Base-by-base conservation (phyloP, 495 filamentous ascomycete species). In the Evansstolkia leycettana region DNA sequence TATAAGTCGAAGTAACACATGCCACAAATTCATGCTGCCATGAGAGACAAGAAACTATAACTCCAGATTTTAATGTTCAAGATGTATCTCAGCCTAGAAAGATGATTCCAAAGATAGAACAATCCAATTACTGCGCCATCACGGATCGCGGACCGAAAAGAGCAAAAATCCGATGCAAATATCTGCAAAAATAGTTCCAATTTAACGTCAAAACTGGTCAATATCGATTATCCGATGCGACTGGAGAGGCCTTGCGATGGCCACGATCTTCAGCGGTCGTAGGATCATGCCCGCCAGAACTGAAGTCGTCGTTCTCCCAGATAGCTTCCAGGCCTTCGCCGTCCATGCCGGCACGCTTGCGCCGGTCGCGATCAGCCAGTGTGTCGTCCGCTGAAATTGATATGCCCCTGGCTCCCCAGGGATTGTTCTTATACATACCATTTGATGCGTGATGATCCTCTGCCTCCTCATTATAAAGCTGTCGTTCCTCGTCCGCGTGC, bases 321-420 rank as follows among this genome's bases (percentile, higher is more conserved):
- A 60, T 47, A 2, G 38, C 56, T 23, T 48, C 48, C 23, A 44
- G 34, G 14, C 38, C 44, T 17, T 48, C 35, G 28, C 55, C 26
- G 11, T 31, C 38, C 31, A 28, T 30, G 10, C 26, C 36, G 3
- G 25, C 34, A 12, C 39, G 41, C 8, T 51, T 47, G 33, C 44
- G 35, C 2, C 47, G 51, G 20, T 69, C 69, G 15, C 64, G 54
- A 29, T 75, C 69, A 12, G 76, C 62, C 16, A 82, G 55, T 2
- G 74, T 80, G 25, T 89, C 82, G 51, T 92, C 84, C 5, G 84
- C 84, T 24, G 76, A 78, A 17, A 92, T 75, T 3, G 79, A 84
- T 40, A 92, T 82, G 10, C 84, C 84, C 39, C 82, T 62, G 9
- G 72, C 60, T 8, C 84, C 84, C 84, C 84, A 92, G 36, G 60